Base-by-base conservation (phyloP, 495 filamentous ascomycete species). In the Penicillium waksmanii region DNA sequence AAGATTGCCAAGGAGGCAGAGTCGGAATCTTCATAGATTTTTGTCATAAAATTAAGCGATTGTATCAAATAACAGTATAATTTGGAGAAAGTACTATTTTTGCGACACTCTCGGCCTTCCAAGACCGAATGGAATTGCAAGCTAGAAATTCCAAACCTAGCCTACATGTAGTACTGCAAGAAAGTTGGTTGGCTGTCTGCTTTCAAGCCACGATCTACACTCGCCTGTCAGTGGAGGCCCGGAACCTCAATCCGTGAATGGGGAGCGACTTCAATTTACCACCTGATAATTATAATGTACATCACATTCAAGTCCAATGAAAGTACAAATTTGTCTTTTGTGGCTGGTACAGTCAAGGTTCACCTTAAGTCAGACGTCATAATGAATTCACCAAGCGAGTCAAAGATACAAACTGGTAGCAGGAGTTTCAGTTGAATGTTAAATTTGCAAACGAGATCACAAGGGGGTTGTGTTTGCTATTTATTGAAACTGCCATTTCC, bases 301-400 rank as follows among this genome's bases (percentile, higher is more conserved):
- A 38, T 38, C 15, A 38, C 27, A 31, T 31, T 31, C 27, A 31
- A 31, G 8, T 31, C 27, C 27, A 6, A 38, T 17, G n/a, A n/a
- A 18, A 44, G 42, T 44, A 38, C 42, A 6, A 10, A n/a, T 43
- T 15, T 15, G 40, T 43, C 7, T 9, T 44, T 18, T 44, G 74
- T 17, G 83, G 82, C 9, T 76, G 8, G 9, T 9, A 18, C 17
- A 18, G 42, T 44, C 42, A 44, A n/a, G 42, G 42, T 17, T 44
- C n/a, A 18, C 5, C 17, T 44, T n/a, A 17, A 9, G 8, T 44
- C n/a, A 43, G 42, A 44, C 42, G 42, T 44, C 42, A 44, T 44
- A n/a, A 44, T 44, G 42, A 44, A n/a, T 44, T 44, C 15, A 44
- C n/a, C 17, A 5, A n/a, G 17, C 42, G 42, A 44, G 19, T 18